These are phyloP conservation scores for Neopestalotiopsis rosae DNA, from an alignment of 2,329 filamentous ascomycete genomes.

Conservation along the genomic window DNA sequence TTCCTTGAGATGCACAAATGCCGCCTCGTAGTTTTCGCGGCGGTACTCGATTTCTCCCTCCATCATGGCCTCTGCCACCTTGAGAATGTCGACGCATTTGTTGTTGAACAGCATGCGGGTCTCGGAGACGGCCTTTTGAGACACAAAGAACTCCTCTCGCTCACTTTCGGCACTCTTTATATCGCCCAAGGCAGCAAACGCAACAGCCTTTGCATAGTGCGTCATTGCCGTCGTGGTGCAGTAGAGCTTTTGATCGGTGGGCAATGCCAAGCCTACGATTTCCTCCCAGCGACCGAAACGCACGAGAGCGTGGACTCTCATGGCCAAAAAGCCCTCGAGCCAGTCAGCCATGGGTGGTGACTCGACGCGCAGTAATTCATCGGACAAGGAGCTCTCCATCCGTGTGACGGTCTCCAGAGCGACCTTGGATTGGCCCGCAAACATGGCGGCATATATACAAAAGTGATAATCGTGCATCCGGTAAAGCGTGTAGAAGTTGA, in stretches of 20 bases:
- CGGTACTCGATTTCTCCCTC: constrained; percentile 78
- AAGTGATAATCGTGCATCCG: constrained; percentile 78
- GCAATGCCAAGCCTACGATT: constrained; percentile 61
- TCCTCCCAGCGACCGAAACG: constrained; percentile 77
- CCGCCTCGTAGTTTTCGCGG: constrained; percentile 58
- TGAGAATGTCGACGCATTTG: constrained; percentile 66
- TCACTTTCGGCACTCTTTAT: constrained; percentile 60
- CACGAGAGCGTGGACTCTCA: constrained; percentile 72
- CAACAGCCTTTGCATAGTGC: constrained; percentile 72
- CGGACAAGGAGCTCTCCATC: constrained; percentile 68
- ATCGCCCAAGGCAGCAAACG: constrained; percentile 62
- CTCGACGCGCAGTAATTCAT: constrained; percentile 65
- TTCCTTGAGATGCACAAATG: constrained; percentile 63
- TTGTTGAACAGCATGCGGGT: constrained; percentile 74
- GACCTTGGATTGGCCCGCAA: constrained; percentile 67
- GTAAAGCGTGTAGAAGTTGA: constrained; percentile 81
- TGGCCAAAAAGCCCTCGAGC: constrained; percentile 73
- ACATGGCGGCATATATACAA: constrained; percentile 78
- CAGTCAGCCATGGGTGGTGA: constrained; percentile 81
- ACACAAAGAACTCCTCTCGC: constrained; percentile 54
- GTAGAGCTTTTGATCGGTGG: constrained; percentile 65
- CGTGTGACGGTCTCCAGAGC: constrained; percentile 64
- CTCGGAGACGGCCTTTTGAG: constrained; percentile 56
- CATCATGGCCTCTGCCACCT: constrained; percentile 70
- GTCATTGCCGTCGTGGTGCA: constrained; percentile 72